A percentile compares a stretch with the other conserved stretches of the same genome.
Evolutionary conservation across 345 rosid genomes (phyloP).

Genomic region (Crucihimalaya himalaica): DNA sequence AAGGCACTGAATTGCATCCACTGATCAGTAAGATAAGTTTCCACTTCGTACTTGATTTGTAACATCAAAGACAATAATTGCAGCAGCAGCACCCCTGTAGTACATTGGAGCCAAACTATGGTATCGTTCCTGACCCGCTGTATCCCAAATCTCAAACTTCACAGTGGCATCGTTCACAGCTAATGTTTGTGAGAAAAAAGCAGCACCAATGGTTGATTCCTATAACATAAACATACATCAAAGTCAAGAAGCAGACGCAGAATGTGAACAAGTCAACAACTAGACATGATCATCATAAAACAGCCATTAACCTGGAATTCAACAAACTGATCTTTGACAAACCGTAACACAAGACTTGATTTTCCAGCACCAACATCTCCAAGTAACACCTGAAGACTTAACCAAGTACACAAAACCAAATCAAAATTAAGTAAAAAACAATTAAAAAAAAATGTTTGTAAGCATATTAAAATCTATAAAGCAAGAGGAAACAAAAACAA

Average conservation of each 20-base stretch:
- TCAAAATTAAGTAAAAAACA: background rate
- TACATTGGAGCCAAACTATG: conserved; percentile 99
- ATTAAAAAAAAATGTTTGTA: background rate
- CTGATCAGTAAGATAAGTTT: background rate
- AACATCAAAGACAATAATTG: conserved; percentile 84
- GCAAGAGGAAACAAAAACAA: background rate
- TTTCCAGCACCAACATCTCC: conserved; percentile 71
- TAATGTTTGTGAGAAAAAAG: conserved; percentile 91
- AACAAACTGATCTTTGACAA: conserved; percentile 62
- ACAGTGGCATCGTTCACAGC: conserved; percentile 94
- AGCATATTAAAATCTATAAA: background rate
- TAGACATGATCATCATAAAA: background rate
- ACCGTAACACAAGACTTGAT: conserved; percentile 61
- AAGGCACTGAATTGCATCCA: conserved; percentile 12
- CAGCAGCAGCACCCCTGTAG: conserved; percentile 97
- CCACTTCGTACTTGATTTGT: conserved; percentile 63
- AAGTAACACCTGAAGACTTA: conserved; percentile 64
- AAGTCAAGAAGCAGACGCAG: conserved; percentile 20
- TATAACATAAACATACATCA: conserved; percentile 34
- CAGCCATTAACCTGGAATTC: conserved; percentile 60
- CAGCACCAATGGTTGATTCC: conserved; percentile 99
- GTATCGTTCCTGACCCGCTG: conserved; percentile 97
- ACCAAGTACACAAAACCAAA: conserved; percentile 24
- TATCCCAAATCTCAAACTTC: conserved; percentile 99
- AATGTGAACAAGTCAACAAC: background rate